Base-by-base conservation (phyloP, 495 filamentous ascomycete genomes). In the Saxophila tyrrhenica region DNA sequence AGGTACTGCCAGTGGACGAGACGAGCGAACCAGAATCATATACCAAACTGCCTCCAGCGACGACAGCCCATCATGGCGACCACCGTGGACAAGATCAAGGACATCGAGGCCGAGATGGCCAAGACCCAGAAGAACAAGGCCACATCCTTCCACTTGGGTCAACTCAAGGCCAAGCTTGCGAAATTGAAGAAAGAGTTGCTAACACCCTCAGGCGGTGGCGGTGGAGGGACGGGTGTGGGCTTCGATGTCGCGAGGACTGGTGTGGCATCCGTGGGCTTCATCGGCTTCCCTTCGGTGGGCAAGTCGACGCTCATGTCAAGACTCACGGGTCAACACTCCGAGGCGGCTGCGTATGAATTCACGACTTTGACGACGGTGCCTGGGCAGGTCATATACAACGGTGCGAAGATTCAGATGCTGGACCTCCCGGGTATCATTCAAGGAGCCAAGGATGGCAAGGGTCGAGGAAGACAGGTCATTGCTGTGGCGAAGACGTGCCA, bases 391-490 rank as follows among this genome's bases (percentile, higher is more conserved):
- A 71, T 84, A 62, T 97, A 96, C 71, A 97, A 97, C 68, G 92
- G 91, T 53, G 92, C 92, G 32, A 94, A 94, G 64, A 87, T 98
- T 63, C 92, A 98, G 70, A 98, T 98, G 78, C 84, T 98, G 42
- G 92, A 98, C 81, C 77, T 98, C 61, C 92, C 92, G 9, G 92
- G 92, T 80, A 98, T 98, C 65, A 98, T 98, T 59, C 84, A 97
- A 71, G 92, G 92, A 64, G 92, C 92, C 52, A 98, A 98, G 70
- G 92, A 98, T 69, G 92, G 92, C 52, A 94, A 95, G 69, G 92
- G 92, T 75, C 84, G 92, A 76, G 92, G 92, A 77, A 83, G 94
- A 61, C 92, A 98, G 70, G 92, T 98, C 61, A 98, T 98, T 76
- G 91, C 92, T 17, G 92, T 98, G 49, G 89, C 94, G 48, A 97